These are phyloP conservation scores for Ophiorrhiza pumila DNA, from an alignment of 257 asterid genomes.

Conservation along the genomic window DNA sequence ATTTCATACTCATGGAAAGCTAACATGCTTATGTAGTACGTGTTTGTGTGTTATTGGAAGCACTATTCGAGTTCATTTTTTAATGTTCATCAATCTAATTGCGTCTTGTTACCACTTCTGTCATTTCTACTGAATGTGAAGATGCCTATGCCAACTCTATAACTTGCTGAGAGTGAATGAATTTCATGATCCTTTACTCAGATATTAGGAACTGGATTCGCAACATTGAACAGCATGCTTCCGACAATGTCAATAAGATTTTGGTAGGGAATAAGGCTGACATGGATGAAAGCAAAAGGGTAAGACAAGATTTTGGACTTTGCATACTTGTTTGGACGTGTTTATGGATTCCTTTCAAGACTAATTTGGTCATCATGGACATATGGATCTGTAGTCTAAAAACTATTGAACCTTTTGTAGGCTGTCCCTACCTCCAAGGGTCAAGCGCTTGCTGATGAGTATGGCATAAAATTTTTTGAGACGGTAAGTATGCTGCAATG, in stretches of 20 bases:
- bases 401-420: slow-evolving; percentile 19
- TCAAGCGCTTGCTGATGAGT: slow-evolving; percentile 50
- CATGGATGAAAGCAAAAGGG: slow-evolving; percentile 53
- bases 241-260: slow-evolving; percentile 48
- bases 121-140: not conserved
- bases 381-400: not conserved
- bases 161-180: not conserved
- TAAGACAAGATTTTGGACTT: slow-evolving; percentile 1
- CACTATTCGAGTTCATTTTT: not conserved
- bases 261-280: slow-evolving; percentile 51
- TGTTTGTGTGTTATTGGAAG: not conserved
- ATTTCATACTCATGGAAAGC: not conserved
- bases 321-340: not conserved
- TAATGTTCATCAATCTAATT: not conserved
- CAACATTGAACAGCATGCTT: slow-evolving; percentile 48
- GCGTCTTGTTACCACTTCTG: not conserved
- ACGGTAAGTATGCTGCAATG: slow-evolving; percentile 47
- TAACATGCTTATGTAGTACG: not conserved
- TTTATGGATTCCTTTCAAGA: not conserved
- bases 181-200: slow-evolving; percentile 9
- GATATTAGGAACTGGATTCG: slow-evolving; percentile 50
- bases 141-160: not conserved
- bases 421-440: slow-evolving; percentile 45
- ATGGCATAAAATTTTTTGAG: slow-evolving; percentile 45
- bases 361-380: not conserved